These are phyloP conservation scores for Penicillium silybi DNA, from an alignment of 495 filamentous ascomycete genomes.

Conservation along the genomic window DNA sequence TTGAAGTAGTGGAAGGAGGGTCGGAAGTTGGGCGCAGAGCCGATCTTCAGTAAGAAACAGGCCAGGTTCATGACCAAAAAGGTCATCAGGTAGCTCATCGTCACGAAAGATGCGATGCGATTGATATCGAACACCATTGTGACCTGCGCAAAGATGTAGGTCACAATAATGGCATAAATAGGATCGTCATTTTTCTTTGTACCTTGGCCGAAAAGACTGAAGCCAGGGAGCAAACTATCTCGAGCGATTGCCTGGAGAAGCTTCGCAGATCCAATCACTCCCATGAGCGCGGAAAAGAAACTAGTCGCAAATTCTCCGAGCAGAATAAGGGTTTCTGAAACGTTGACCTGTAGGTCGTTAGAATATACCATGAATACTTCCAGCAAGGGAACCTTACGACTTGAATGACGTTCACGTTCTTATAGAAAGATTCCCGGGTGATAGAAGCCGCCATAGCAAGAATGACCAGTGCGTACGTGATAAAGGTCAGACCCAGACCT, in stretches of 20 bases:
- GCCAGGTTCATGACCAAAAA: conserved; percentile 68
- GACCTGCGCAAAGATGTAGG: conserved; percentile 70
- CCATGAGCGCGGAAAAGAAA: conserved; percentile 85
- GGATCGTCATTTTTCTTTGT: conserved; percentile 74
- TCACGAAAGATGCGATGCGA: conserved; percentile 81
- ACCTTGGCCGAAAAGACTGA: conserved; percentile 72
- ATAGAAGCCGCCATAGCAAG: conserved; percentile 76
- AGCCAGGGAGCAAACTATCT: conserved; percentile 73
- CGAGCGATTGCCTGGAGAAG: conserved; percentile 79
- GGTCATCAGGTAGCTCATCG: conserved; percentile 82
- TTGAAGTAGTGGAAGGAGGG: conserved; percentile 87
- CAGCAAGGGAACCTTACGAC: conserved; percentile 41
- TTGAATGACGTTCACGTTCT: conserved; percentile 75
- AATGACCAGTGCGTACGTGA: conserved; percentile 73
- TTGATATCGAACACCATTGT: conserved; percentile 85
- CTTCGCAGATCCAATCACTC: conserved; percentile 83
- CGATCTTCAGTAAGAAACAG: conserved; percentile 82
- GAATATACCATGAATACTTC: neutral
- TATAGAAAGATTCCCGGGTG: conserved; percentile 67
- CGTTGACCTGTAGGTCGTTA: conserved; percentile 51
- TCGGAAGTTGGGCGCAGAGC: conserved; percentile 89
- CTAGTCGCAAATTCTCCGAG: conserved; percentile 78
- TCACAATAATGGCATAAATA: conserved; percentile 70
- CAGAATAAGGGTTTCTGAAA: conserved; percentile 68
- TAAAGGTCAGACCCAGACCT: conserved; percentile 70